Percentiles rank a stretch among this genome's conserved stretches.
phyloP scores from a whole-genome alignment of 805 yeast genomes.

The Metschnikowia matae region DNA sequence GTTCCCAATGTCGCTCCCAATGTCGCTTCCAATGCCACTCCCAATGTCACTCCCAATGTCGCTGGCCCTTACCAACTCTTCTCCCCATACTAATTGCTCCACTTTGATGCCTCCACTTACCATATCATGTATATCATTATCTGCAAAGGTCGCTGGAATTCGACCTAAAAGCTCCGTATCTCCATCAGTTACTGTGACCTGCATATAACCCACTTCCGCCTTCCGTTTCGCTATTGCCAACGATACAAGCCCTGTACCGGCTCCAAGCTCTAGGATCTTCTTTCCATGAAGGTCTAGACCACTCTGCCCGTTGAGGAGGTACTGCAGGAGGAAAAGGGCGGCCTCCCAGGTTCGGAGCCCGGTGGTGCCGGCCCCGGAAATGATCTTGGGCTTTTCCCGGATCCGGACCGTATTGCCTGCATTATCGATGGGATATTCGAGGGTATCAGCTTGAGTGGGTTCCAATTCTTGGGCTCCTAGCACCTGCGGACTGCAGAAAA shows the following conservation, averaged over 20 bases:
- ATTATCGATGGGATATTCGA: conserved; percentile 26
- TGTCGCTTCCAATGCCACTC: no score
- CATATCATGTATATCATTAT: conserved; percentile 34
- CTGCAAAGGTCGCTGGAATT: conserved; percentile 38
- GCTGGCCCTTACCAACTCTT: conserved; percentile 20
- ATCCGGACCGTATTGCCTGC: conserved; percentile 29
- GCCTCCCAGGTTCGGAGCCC: conserved; percentile 96
- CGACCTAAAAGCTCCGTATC: conserved; percentile 51
- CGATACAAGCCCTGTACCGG: conserved; percentile 86
- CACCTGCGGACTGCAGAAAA: conserved; percentile 29
- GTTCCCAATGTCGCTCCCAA: no score
- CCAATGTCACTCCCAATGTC: no score
- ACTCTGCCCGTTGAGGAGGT: conserved; percentile 24
- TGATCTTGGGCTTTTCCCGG: conserved; percentile 57
- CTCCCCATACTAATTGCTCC: conserved; percentile 57
- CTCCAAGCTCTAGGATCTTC: conserved; percentile 67
- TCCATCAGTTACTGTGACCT: conserved; percentile 62
- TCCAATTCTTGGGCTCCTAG: conserved; percentile 28
- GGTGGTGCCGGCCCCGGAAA: conserved; percentile 77
- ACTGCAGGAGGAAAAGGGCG: conserved; percentile 61
- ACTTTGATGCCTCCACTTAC: conserved; percentile 10
- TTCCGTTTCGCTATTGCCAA: conserved; percentile 36
- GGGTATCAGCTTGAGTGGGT: conserved; percentile 37
- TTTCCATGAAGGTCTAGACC: conserved; percentile 18
- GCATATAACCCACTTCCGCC: conserved; percentile 14